Evolutionary conservation across 1,284 basidiomycete genomes (phyloP), one percentile per base, ranked within the genome.

Genomic region (Moesziomyces parantarcticus): DNA sequence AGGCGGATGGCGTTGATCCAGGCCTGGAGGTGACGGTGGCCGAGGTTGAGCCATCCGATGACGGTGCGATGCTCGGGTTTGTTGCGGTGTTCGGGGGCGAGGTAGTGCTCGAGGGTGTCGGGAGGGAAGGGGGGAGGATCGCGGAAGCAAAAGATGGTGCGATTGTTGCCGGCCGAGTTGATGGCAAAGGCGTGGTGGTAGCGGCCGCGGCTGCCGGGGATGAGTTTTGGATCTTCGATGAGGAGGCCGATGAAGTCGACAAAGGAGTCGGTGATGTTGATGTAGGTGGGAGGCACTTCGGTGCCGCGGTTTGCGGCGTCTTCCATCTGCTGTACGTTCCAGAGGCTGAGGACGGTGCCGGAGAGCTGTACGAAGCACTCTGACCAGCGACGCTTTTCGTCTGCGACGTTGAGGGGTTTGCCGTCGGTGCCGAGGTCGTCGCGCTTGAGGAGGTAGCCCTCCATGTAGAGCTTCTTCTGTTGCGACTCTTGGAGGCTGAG

Each of bases 1-100:
- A 99, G 88, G 18, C 97, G 90, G 40, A 99, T 88, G 7, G 94
- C 94, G 22, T 92, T 91, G 20, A 93, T 90, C 95, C 95, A 98
- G 7, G 81, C 77, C 62, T 81, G 81, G 22, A 82, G 75, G 51
- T 78, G 67, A 36, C 77, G 76, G 52, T 80, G 69, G 44, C 77
- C 81, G 25, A 76, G 67, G 46, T 76, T 75, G 54, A 72, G 67
- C 79, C 79, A 75, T 50, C 80, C 76, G 48, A 83, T 76, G 57
- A 83, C 80, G 55, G 66, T 68, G 26, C 53, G 52, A n/a, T 79
- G 77, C 50, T 79, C 72, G 23, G 77, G 75, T 45, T 68, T 76
- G n/a, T 74, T 62, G 7, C 65, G 66, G 42, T 74, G 64, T 48
- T 77, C 67, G 20, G 69, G 66, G 25, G 75, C 74, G 16, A 79